These are phyloP conservation scores for Suhomyces terraborum DNA, from an alignment of 1,139 yeast species.

Conservation along the genomic window DNA sequence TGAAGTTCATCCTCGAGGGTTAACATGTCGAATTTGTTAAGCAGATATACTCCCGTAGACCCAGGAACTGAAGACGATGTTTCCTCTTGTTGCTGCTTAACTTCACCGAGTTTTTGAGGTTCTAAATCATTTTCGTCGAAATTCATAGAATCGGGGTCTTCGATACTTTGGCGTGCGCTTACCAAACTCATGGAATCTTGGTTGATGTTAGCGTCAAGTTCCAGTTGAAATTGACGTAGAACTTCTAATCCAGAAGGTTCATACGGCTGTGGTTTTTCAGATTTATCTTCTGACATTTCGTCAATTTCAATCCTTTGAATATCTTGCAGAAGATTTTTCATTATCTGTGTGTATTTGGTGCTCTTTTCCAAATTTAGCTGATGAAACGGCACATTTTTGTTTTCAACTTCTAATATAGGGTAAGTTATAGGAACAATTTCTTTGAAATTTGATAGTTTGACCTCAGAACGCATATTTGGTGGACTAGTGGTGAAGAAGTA, in stretches of 20 bases:
- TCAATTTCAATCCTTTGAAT: background rate
- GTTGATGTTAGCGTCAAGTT: background rate
- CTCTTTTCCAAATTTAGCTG: background rate
- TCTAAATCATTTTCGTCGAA: background rate
- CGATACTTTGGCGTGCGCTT: background rate
- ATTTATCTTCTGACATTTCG: background rate
- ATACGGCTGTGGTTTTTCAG: background rate
- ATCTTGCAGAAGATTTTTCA: constrained; percentile 5
- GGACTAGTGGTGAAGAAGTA: background rate
- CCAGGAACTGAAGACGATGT: too few relatives aligned
- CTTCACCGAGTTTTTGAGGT: too few relatives aligned
- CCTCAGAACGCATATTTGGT: background rate
- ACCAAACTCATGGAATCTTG: background rate
- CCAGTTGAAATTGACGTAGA: background rate
- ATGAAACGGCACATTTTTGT: background rate
- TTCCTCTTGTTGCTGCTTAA: too few relatives aligned
- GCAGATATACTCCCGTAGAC: too few relatives aligned
- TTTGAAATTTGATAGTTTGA: too few relatives aligned
- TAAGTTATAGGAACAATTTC: background rate
- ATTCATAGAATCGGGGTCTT: background rate
- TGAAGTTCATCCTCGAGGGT: background rate
- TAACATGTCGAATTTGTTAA: background rate
- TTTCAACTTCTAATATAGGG: background rate
- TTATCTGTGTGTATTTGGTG: background rate
- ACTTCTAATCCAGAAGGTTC: background rate